phyloP scores from a whole-genome alignment of 108 stramenopile species.

The Cyclotella cryptica region DNA sequence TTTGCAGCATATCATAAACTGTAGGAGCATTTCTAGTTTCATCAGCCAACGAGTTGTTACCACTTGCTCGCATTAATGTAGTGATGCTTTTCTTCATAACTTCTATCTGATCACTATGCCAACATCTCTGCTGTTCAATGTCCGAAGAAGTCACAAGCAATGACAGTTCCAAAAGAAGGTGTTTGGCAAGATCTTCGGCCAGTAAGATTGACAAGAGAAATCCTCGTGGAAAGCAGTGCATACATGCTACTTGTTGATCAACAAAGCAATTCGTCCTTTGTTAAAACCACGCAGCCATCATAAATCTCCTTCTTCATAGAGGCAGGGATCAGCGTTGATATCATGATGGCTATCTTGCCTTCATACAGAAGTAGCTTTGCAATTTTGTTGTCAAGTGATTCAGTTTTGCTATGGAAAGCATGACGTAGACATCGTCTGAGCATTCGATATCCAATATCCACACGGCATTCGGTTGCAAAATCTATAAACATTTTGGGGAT shows the following conservation, averaged over 20 bases:
- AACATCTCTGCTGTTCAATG: constrained; percentile 17
- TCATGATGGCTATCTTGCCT: constrained; percentile 15
- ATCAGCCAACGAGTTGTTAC: background rate
- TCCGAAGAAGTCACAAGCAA: constrained; percentile 22
- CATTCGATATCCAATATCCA: constrained; percentile 24
- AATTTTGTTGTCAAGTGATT: constrained; percentile 24
- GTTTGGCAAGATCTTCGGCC: constrained; percentile 28
- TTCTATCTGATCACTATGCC: constrained; percentile 9
- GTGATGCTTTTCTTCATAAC: constrained; percentile 13
- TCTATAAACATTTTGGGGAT: constrained; percentile 33
- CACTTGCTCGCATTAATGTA: constrained; percentile 18
- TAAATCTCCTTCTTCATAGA: constrained; percentile 38
- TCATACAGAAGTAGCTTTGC: constrained; percentile 27
- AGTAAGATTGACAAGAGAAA: constrained; percentile 15
- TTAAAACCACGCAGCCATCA: constrained; percentile 15
- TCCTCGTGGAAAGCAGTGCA: constrained; percentile 14
- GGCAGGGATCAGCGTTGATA: constrained; percentile 26
- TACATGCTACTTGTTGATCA: constrained; percentile 8
- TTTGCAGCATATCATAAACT: constrained; percentile 29
- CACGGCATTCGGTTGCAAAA: constrained; percentile 19
- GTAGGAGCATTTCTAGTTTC: constrained; percentile 8
- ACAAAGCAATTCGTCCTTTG: constrained; percentile 24
- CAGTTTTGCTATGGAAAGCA: constrained; percentile 23
- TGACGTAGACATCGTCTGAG: constrained; percentile 23
- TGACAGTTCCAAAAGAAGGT: constrained; percentile 22